phyloP scores from a whole-genome alignment of 164 flowering plant genomes.

The Annona cherimola region DNA sequence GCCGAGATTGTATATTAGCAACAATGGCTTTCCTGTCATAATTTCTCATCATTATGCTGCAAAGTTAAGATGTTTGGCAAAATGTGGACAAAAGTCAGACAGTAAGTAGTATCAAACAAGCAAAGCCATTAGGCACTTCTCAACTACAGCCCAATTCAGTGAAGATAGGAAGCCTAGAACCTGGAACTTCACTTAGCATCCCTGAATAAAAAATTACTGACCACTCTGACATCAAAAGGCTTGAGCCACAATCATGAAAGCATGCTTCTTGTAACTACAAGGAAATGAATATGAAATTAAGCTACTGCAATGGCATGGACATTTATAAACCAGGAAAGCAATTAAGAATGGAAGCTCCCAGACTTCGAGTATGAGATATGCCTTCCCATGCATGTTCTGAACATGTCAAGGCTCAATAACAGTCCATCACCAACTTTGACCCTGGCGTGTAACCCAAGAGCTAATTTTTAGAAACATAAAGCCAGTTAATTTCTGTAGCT shows the following conservation, averaged over 20 bases:
- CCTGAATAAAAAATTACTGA: neutral
- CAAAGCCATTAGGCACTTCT: neutral
- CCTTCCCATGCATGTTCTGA: neutral
- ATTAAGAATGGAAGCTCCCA: no score
- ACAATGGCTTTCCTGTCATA: neutral
- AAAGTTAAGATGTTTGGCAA: neutral
- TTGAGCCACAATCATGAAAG: neutral
- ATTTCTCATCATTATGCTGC: neutral
- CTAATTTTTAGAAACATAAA: neutral
- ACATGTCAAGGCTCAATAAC: neutral
- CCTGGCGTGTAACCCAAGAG: neutral
- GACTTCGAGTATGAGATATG: neutral
- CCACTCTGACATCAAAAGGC: neutral
- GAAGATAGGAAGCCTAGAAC: neutral
- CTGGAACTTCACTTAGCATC: neutral
- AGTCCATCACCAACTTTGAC: neutral
- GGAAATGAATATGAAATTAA: neutral
- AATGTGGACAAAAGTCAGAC: neutral
- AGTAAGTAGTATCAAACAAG: neutral
- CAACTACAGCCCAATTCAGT: neutral
- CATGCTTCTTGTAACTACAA: neutral
- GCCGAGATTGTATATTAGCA: neutral
- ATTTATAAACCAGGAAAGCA: neutral
- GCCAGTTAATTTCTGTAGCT: neutral
- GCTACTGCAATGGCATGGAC: neutral